Base-by-base conservation (phyloP, 495 filamentous ascomycete species). In the Talaromyces proteolyticus region DNA sequence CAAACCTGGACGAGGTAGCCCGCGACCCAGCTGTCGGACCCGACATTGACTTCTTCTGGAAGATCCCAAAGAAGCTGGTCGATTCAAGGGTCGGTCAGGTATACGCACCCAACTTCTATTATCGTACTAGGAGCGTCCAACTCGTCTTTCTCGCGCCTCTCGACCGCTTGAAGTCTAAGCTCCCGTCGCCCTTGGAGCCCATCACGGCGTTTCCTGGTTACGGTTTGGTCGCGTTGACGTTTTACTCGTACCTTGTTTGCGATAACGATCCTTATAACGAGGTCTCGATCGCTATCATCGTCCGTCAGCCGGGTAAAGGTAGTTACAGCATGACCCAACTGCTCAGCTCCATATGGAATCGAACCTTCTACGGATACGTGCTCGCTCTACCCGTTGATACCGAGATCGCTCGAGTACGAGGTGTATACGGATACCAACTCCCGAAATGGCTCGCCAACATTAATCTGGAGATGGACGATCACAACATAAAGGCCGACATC, bases 181-280 rank as follows among this genome's bases (percentile, higher is more conserved):
- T 53, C n/a, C 44, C 44, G 43, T 40, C 39, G 25, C 51, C 51
- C 24, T 53, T 53, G 38, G 44, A 53, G 39, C 51, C 51, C n/a
- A 53, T 53, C 38, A 53, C 38, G 5, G 51, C 44, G 18, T 36
- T 53, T 3, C 51, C 51, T 17, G 39, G 44, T 1, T 53, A 53
- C 25, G 51, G 51, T 6, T 53, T 53, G 24, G 51, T 49, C 2
- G 51, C 39, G 39, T 36, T 53, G 22, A 53, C 44, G 6, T 42
- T 53, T 38, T 53, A 53, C 44, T 49, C 44, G 24, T 53, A 53
- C 24, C 39, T 49, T 26, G 23, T 53, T 17, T 53, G 44, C 16
- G 44, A 53, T 20, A 53, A 53, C 23, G 44, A 53, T 44, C 51
- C 51, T 38, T 53, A 53, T 23, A 53, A 53, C 17, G 44, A 53